These are phyloP conservation scores for Pistacia atlantica DNA, from an alignment of 345 rosid genomes.

Conservation along the genomic window DNA sequence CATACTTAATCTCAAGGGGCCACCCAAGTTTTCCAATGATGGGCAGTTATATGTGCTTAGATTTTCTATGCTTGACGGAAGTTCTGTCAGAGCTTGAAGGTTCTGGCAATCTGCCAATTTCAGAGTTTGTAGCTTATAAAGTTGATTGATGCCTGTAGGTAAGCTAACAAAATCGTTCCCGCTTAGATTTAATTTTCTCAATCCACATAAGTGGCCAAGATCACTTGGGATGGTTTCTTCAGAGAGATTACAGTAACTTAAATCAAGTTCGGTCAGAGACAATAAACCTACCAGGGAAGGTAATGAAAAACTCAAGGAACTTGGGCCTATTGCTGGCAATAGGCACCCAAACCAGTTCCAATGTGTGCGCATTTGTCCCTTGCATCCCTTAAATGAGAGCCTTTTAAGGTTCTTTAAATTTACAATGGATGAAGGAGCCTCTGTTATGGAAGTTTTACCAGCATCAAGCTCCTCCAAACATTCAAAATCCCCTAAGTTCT, in stretches of 20 bases:
- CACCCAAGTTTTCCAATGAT: conserved; percentile 2
- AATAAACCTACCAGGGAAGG: conserved; percentile 11
- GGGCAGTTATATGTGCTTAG: conserved; percentile 5
- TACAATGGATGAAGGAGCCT: conserved; percentile 4
- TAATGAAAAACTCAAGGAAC: conserved; percentile 7
- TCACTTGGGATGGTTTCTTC: not conserved
- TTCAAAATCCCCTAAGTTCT: conserved; percentile 8
- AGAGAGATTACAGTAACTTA: conserved; percentile 13
- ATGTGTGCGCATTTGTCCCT: not conserved
- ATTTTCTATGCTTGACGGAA: conserved; percentile 15
- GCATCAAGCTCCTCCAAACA: conserved; percentile 16
- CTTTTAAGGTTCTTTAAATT: conserved; percentile 7
- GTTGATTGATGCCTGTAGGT: conserved; percentile 2
- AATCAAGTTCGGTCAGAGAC: conserved; percentile 14
- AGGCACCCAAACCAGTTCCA: conserved; percentile 8
- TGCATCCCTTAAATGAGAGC: conserved; percentile 14
- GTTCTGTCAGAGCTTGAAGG: conserved; percentile 15
- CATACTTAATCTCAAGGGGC: not conserved
- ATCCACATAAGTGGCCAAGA: not conserved
- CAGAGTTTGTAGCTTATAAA: conserved; percentile 4
- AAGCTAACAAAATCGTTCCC: conserved; percentile 9
- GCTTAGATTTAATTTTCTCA: conserved; percentile 14
- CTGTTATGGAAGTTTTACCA: conserved; percentile 9
- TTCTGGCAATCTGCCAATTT: conserved; percentile 11
- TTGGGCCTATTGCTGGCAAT: not conserved